phyloP scores from a whole-genome alignment of 2,329 filamentous ascomycete species.

The Trichoderma sp. region DNA sequence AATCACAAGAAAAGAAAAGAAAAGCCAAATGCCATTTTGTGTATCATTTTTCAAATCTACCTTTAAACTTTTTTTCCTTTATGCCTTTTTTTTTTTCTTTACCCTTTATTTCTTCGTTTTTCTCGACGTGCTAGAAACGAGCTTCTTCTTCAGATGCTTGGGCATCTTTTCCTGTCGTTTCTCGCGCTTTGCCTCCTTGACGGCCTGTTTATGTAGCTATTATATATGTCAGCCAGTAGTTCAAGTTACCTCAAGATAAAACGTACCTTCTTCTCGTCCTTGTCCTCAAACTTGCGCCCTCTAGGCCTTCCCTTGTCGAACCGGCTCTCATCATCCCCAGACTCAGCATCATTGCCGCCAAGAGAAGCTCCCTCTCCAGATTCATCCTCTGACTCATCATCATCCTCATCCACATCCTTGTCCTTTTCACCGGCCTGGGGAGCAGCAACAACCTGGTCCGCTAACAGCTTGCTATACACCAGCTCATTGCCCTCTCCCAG shows the following conservation, averaged over 20 bases:
- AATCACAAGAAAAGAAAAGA: not conserved
- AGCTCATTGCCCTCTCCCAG: slow-evolving; percentile 74
- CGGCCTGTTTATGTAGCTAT: slow-evolving; percentile 74
- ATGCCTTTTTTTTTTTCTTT: slow-evolving; percentile 6
- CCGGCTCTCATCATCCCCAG: slow-evolving; percentile 48
- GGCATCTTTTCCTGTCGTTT: slow-evolving; percentile 95
- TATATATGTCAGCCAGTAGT: slow-evolving; percentile 30
- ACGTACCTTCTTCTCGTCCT: slow-evolving; percentile 77
- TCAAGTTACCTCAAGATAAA: not conserved
- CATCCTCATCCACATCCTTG: slow-evolving; percentile 39
- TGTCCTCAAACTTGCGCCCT: slow-evolving; percentile 86
- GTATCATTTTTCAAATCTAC: slow-evolving; percentile 3
- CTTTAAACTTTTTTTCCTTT: not conserved
- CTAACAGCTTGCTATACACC: slow-evolving; percentile 82
- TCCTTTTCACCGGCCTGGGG: slow-evolving; percentile 42
- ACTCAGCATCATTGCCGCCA: slow-evolving; percentile 46
- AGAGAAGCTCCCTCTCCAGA: slow-evolving; percentile 54
- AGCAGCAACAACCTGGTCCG: slow-evolving; percentile 61
- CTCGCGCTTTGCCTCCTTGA: slow-evolving; percentile 95
- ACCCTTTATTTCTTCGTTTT: slow-evolving; percentile 55
- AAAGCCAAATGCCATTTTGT: slow-evolving; percentile 10
- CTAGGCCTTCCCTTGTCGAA: slow-evolving; percentile 71
- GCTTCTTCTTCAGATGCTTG: slow-evolving; percentile 90
- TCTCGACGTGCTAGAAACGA: slow-evolving; percentile 64
- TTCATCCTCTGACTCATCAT: slow-evolving; percentile 46